Evolutionary conservation across 1,284 basidiomycete genomes (phyloP).

Genomic region (Schizophyllum commune): DNA sequence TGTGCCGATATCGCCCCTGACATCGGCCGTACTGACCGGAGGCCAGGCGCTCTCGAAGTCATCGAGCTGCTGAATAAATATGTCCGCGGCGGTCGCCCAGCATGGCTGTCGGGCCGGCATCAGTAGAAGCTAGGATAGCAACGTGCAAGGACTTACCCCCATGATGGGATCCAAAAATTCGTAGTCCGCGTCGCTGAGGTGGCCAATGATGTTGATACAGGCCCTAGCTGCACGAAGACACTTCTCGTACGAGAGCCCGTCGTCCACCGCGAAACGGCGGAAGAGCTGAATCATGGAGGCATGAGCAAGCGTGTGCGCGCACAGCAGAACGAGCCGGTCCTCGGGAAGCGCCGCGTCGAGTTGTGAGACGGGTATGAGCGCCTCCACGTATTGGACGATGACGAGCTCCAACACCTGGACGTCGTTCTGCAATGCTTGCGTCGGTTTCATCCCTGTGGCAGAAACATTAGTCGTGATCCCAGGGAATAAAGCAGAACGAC

Average conservation of each 20-base stretch:
- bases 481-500: constrained; percentile 17
- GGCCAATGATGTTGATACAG: constrained; percentile 50
- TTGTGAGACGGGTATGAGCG: constrained; percentile 57
- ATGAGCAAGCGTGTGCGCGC: constrained; percentile 58
- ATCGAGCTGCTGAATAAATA: constrained; percentile 54
- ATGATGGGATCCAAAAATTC: constrained; percentile 67
- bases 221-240: constrained; percentile 53
- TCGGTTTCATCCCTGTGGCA: constrained; percentile 30
- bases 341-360: constrained; percentile 47
- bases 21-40: constrained; percentile 42
- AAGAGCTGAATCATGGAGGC: constrained; percentile 63
- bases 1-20: constrained; percentile 52
- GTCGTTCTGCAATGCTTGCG: constrained; percentile 45
- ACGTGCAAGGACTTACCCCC: constrained; percentile 44
- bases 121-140: not conserved
- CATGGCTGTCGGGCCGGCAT: constrained; percentile 42
- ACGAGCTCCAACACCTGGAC: constrained; percentile 54
- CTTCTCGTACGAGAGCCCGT: constrained; percentile 54
- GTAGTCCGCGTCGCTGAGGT: constrained; percentile 55
- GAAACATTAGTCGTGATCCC: constrained; percentile 4
- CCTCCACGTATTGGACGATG: constrained; percentile 52
- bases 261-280: constrained; percentile 46
- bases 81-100: constrained; percentile 61
- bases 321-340: constrained; percentile 51
- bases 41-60: constrained; percentile 53